phyloP scores from a whole-genome alignment of 2,329 filamentous ascomycete species.

The Cytospora mali region DNA sequence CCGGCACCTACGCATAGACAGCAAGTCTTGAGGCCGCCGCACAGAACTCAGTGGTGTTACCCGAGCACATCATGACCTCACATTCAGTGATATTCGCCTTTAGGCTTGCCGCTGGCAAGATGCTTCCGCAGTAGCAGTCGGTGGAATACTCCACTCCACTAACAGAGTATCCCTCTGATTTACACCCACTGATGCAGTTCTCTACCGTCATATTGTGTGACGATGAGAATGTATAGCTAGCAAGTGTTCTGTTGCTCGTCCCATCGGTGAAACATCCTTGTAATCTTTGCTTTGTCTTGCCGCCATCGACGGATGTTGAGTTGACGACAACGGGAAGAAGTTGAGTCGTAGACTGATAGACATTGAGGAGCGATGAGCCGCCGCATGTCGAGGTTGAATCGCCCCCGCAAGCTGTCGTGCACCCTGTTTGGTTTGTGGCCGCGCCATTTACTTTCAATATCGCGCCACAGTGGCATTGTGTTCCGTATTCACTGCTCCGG shows the following conservation, averaged over 20 bases:
- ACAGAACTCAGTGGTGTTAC: conserved; percentile 8
- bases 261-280: conserved; percentile 2
- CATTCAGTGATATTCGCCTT: neutral
- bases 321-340: conserved; percentile 13
- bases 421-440: conserved; percentile 40
- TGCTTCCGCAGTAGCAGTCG: neutral
- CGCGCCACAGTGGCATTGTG: conserved; percentile 31
- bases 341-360: conserved; percentile 28
- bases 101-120: neutral
- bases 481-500: conserved; percentile 25
- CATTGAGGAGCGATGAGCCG: conserved; percentile 18
- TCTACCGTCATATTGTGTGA: conserved; percentile 11
- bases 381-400: conserved; percentile 32
- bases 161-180: neutral
- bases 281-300: neutral
- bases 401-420: conserved; percentile 42
- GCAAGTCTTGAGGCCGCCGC: neutral
- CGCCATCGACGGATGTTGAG: neutral
- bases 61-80: conserved; percentile 9
- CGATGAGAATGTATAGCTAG: neutral
- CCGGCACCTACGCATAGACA: conserved; percentile 5
- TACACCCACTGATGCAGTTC: conserved; percentile 7
- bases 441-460: conserved; percentile 31
- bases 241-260: neutral
- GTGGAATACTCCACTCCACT: conserved; percentile 1